Base-by-base conservation (phyloP, 2,329 filamentous ascomycete species). In the Catunica adiposa region DNA sequence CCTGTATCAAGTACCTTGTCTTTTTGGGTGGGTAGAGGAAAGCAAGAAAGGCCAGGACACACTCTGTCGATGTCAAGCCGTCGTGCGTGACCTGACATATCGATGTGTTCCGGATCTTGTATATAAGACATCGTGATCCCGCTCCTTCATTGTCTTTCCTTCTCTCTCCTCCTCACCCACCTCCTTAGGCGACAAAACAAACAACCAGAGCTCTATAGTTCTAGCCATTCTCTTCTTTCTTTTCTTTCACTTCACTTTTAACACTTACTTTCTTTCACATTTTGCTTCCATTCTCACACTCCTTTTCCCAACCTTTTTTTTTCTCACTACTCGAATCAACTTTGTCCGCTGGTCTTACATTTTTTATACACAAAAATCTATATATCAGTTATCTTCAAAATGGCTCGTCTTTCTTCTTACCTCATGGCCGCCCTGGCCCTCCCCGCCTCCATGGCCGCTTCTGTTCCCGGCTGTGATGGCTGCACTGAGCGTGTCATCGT, bases 121-220 rank as follows among this genome's bases (percentile, higher is more conserved):
- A 51, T 56, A 56, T 53, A 56, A 56, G 22, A 38, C 23, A 26
- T 34, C 6, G 40, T 17, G 5, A 20, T 47, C 55, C 22, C 44
- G 5, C 40, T 23, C 15, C 38, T 23, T 47, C 23, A 17, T 31
- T 20, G 8, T 56, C 40, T n/a, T 11, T 17, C 4, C 8, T 15
- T 29, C 17, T 47, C 42, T 56, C 40, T 56, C 15, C n/a, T 34
- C 50, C 29, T 56, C 38, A 42, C 38, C n/a, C 37, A 51, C 48
- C 40, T 37, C 42, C 20, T 9, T 4, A 40, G 55, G 40, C 40
- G 55, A 56, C 51, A 53, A 34, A 38, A 25, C 40, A 37, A 29
- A 29, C n/a, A 37, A 42, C 34, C 42, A 42, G 22, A 51, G 46
- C 57, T 58, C 37, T 54, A 55, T 40, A 54, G 54, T 56, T 56